A percentile compares a stretch with the other conserved stretches of the same genome.
phyloP scores from a whole-genome alignment of 306 rosid species.

The Sicyos edulis region DNA sequence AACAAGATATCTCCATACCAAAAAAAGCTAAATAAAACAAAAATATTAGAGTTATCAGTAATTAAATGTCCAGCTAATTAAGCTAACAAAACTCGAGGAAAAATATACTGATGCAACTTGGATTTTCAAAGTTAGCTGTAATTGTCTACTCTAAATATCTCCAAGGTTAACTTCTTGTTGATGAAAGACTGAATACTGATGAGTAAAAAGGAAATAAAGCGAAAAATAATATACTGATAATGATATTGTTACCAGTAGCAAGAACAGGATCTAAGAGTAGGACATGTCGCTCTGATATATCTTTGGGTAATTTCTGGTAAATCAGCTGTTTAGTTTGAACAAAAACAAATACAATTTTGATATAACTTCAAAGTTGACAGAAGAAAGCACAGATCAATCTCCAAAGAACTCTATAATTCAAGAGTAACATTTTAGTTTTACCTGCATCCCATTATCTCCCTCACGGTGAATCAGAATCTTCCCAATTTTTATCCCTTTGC shows the following conservation, averaged over 20 bases:
- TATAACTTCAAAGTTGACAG: not conserved
- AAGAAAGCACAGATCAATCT: slow-evolving; percentile 19
- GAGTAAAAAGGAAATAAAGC: not conserved
- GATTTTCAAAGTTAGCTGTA: not conserved
- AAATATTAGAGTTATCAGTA: not conserved
- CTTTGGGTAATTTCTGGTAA: slow-evolving; percentile 92
- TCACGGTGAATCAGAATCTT: slow-evolving; percentile 95
- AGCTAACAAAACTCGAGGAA: not conserved
- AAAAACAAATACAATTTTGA: not conserved
- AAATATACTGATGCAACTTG: not conserved
- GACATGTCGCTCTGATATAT: slow-evolving; percentile 95
- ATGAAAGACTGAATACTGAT: not conserved
- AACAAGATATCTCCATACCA: no score
- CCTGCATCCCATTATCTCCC: slow-evolving; percentile 97
- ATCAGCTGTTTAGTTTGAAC: slow-evolving; percentile 62
- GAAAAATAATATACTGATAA: not conserved
- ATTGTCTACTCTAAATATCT: not conserved
- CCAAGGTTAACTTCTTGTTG: not conserved
- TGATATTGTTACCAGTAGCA: slow-evolving; percentile 63
- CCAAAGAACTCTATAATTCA: not conserved
- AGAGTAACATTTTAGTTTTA: slow-evolving; percentile 18
- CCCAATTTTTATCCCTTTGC: slow-evolving; percentile 98
- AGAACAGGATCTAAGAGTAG: slow-evolving; percentile 98
- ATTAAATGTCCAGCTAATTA: not conserved
- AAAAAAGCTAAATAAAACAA: no score